Conservation (phyloP, 208 protist species). For the Trypanosoma boissoni region DNA sequence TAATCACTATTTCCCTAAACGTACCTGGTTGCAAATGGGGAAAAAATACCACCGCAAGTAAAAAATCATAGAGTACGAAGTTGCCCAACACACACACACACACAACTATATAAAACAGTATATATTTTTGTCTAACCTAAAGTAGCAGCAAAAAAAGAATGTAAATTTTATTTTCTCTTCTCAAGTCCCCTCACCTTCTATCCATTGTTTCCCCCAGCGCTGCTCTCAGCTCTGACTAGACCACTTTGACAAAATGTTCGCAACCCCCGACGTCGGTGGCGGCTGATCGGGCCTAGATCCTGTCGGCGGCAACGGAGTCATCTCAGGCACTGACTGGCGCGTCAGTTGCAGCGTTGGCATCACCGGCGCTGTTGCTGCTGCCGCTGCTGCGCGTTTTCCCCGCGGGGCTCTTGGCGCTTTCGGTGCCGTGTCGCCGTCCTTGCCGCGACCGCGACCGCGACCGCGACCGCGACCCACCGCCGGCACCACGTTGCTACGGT, state of each 20-base stretch:
- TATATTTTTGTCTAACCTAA: no score
- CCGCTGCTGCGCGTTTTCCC: background rate
- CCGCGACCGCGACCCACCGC: no score
- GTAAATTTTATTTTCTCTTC: conserved; percentile 3
- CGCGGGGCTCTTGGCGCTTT: background rate
- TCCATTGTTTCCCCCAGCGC: no score
- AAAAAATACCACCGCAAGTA: no score
- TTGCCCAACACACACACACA: no score
- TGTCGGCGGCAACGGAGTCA: no score
- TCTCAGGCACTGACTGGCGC: background rate
- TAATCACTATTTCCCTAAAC: no score
- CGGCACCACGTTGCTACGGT: background rate
- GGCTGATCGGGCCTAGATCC: no score
- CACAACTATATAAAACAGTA: no score
- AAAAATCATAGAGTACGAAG: no score
- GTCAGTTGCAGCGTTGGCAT: background rate
- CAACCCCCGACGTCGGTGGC: background rate
- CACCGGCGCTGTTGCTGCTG: background rate
- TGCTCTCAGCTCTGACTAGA: conserved; percentile 6
- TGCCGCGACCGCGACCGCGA: background rate
- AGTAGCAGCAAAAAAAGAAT: no score
- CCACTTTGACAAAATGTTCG: conserved; percentile 13
- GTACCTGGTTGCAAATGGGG: no score
- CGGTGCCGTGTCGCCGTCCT: background rate
- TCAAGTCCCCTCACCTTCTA: background rate